These are phyloP conservation scores for Nicotiana noctiflora DNA, from an alignment of 257 asterid genomes.

Conservation along the genomic window DNA sequence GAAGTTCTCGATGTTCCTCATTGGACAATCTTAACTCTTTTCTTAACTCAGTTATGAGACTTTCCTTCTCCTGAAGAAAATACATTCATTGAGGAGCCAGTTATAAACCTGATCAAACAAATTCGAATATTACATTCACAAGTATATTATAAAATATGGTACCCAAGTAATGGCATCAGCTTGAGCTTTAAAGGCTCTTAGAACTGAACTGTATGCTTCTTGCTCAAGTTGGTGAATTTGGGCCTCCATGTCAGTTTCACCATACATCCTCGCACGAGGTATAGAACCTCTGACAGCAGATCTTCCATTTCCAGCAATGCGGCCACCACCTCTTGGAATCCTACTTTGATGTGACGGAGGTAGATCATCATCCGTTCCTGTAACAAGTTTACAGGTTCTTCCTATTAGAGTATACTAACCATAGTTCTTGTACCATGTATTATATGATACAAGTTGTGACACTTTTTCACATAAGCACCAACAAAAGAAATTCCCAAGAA, in stretches of 20 bases:
- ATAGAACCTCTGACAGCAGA: slow-evolving; percentile 45
- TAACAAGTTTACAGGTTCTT: slow-evolving; percentile 5
- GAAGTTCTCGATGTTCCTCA: slow-evolving; percentile 82
- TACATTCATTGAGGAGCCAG: slow-evolving; percentile 18
- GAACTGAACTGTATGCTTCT: slow-evolving; percentile 81
- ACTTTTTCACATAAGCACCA: not conserved
- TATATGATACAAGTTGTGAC: too few species aligned
- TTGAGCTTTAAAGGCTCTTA: slow-evolving; percentile 89
- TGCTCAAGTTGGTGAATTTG: slow-evolving; percentile 87
- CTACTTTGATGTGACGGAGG: slow-evolving; percentile 82
- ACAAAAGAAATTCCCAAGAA: not conserved
- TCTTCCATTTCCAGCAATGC: slow-evolving; percentile 59
- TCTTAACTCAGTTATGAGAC: slow-evolving; percentile 72
- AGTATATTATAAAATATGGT: slow-evolving; percentile 13
- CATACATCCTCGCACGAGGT: slow-evolving; percentile 54
- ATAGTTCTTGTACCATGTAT: not conserved
- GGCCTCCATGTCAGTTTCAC: slow-evolving; percentile 72
- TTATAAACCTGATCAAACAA: slow-evolving; percentile 20
- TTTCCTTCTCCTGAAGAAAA: slow-evolving; percentile 74
- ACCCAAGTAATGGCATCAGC: slow-evolving; percentile 94
- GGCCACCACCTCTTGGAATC: slow-evolving; percentile 75
- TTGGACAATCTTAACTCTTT: slow-evolving; percentile 80
- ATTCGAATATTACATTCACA: slow-evolving; percentile 18
- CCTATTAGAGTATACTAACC: not conserved
- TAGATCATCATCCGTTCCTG: slow-evolving; percentile 90